Conservation (phyloP, 495 filamentous ascomycete species). For the Hypoxylon cercidicola region DNA sequence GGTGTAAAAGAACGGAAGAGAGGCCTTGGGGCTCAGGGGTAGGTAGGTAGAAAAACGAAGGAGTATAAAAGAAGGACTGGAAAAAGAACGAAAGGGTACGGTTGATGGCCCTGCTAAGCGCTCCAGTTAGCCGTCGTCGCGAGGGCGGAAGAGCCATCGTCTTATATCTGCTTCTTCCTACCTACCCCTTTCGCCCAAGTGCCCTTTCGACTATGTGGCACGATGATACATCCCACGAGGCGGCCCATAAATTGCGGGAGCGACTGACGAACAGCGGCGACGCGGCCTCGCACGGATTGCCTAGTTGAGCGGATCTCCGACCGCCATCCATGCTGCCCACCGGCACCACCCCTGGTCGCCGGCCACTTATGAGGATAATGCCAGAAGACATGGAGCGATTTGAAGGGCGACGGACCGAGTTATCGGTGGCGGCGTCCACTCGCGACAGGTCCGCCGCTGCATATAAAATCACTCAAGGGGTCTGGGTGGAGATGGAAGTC, state of each 20-base stretch:
- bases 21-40: too few species aligned
- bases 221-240: conserved; percentile 16
- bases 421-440: too few species aligned
- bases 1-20: conserved; percentile 3
- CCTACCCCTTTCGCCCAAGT: too few species aligned
- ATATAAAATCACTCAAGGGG: background rate
- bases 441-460: too few species aligned
- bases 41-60: too few species aligned
- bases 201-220: conserved; percentile 15
- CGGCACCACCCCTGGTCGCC: conserved; percentile 2
- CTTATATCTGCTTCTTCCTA: background rate
- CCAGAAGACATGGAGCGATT: background rate
- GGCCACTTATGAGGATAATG: background rate
- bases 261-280: conserved; percentile 4
- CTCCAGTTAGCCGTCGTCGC: background rate
- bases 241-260: background rate
- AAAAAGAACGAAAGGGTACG: too few species aligned
- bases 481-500: background rate
- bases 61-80: too few species aligned
- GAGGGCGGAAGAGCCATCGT: background rate
- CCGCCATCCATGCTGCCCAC: conserved; percentile 17
- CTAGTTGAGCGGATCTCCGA: conserved; percentile 20
- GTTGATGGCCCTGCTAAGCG: too few species aligned
- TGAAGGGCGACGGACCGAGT: too few species aligned
- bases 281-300: conserved; percentile 3